Base-by-base conservation (phyloP, 148 eudicot genomes). In the Hydrangea macrophylla region DNA sequence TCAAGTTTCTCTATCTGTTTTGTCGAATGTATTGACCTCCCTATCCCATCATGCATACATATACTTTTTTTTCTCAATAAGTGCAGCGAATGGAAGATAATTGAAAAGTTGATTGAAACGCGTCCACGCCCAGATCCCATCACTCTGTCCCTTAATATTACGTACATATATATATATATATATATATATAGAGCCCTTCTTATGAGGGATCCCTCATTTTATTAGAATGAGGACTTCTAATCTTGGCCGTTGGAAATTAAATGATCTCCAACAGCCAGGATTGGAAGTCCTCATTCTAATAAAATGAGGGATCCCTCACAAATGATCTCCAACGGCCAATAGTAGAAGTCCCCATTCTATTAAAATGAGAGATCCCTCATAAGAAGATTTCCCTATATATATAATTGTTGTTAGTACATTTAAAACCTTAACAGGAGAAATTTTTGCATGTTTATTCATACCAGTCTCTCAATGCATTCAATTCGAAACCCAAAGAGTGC, bases 41-140 rank as follows among this genome's bases (percentile, higher is more conserved):
- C 98, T 70, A 94, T 94, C 67, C 98, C 98, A 69, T 97, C 96
- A 78, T 94, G 98, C 98, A 90, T 90, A 82, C 98, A 94, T 39
- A 94, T 90, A 65, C 90, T 90, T 71, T 94, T n/a, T 90, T 73
- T 88, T 94, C 80, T 94, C 98, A 79, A 94, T 90, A 60, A 90
- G 86, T 28, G 98, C 97, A 27, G 96, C 96, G 23, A 94, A 91
- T 45, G 98, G 98, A 69, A 94, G 97, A 80, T 73, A 84, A 72
- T 94, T 94, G 77, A 94, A 94, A 31, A 94, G 87, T 78, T 92
- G 97, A 83, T 92, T 92, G 81, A 92, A 92, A 53, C 95, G 83
- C 7, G 90, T 88, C 98, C 98, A 94, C 28, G 97, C 97, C 98
- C 96, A 94, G 67, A 90, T 94, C 51, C 98, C 98, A 68, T 90